A percentile compares a stretch with the other conserved stretches of the same genome.
Evolutionary conservation across 1,284 basidiomycete species (phyloP).

Genomic region (Naganishia albida): DNA sequence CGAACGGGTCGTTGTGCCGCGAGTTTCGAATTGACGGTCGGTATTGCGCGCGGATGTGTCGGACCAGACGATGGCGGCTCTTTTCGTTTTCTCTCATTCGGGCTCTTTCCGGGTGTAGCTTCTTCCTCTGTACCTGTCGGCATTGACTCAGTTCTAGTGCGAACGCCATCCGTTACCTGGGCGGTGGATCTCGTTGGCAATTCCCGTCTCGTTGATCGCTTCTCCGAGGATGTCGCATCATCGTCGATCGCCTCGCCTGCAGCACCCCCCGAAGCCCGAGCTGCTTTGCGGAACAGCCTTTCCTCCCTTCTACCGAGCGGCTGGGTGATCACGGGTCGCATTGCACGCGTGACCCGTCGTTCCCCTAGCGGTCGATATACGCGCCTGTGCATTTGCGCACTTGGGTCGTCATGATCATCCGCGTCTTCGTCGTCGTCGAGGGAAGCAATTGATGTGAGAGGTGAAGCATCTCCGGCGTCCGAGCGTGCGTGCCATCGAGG

Average conservation of each 20-base stretch:
- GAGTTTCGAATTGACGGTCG: background rate
- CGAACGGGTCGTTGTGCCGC: slow-evolving; percentile 9
- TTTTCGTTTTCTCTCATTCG: slow-evolving; percentile 13
- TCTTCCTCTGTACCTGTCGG: too few relatives aligned
- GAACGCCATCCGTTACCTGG: too few relatives aligned
- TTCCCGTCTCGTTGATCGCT: too few relatives aligned
- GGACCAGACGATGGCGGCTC: background rate
- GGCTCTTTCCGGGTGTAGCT: too few relatives aligned
- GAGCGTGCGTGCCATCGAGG: too few relatives aligned
- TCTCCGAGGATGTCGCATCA: too few relatives aligned
- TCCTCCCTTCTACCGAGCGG: background rate
- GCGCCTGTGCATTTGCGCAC: background rate
- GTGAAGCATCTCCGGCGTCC: background rate
- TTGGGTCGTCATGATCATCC: background rate
- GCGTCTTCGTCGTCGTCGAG: too few relatives aligned
- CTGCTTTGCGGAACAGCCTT: background rate
- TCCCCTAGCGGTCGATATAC: background rate
- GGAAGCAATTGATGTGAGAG: background rate
- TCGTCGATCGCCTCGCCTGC: background rate
- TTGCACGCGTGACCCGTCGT: background rate
- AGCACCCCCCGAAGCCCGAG: background rate
- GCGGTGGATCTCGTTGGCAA: too few relatives aligned
- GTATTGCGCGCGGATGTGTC: background rate
- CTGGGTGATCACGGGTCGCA: background rate
- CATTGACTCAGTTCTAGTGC: too few relatives aligned